A percentile compares a stretch with the other conserved stretches of the same genome.
These are phyloP conservation scores for Rugosomyces carneus DNA, from an alignment of 1,284 basidiomycete genomes.

Conservation along the genomic window DNA sequence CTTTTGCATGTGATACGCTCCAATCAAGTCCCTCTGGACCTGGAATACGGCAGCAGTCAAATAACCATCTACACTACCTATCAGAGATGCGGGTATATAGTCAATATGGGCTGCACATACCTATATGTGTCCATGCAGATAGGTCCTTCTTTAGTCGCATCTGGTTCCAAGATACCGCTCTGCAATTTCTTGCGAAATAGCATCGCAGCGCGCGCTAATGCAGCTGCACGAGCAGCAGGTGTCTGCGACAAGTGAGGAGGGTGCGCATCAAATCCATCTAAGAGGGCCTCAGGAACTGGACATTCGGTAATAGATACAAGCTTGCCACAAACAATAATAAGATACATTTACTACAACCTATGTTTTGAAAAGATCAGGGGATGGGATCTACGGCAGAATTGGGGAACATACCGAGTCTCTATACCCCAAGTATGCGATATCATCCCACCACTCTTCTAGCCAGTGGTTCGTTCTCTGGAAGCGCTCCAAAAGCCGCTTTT, in stretches of 20 bases:
- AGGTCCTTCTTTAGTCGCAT: slow-evolving; percentile 67
- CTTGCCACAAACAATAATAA: slow-evolving; percentile 64
- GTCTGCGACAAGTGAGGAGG: slow-evolving; percentile 53
- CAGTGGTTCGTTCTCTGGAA: slow-evolving; percentile 54
- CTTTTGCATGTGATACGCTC: slow-evolving; percentile 63
- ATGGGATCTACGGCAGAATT: background rate
- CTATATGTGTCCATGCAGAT: slow-evolving; percentile 89
- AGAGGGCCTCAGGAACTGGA: background rate
- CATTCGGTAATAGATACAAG: background rate
- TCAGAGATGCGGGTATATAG: background rate
- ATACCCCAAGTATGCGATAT: slow-evolving; percentile 63
- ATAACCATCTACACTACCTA: slow-evolving; percentile 68
- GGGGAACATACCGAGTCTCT: slow-evolving; percentile 61
- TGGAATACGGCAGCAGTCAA: slow-evolving; percentile 84
- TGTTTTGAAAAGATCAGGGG: background rate
- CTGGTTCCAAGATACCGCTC: slow-evolving; percentile 63
- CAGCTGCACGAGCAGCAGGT: slow-evolving; percentile 69
- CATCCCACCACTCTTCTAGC: slow-evolving; percentile 84
- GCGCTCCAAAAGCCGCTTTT: slow-evolving; percentile 47
- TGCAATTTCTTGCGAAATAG: slow-evolving; percentile 66
- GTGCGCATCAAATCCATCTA: slow-evolving; percentile 72
- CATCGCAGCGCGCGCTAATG: slow-evolving; percentile 63
- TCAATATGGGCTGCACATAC: slow-evolving; percentile 30
- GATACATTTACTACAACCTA: slow-evolving; percentile 79
- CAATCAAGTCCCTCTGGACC: slow-evolving; percentile 69